A percentile compares a stretch with the other conserved stretches of the same genome.
Evolutionary conservation across 306 rosid genomes (phyloP).

Genomic region (Cicer judaicum): DNA sequence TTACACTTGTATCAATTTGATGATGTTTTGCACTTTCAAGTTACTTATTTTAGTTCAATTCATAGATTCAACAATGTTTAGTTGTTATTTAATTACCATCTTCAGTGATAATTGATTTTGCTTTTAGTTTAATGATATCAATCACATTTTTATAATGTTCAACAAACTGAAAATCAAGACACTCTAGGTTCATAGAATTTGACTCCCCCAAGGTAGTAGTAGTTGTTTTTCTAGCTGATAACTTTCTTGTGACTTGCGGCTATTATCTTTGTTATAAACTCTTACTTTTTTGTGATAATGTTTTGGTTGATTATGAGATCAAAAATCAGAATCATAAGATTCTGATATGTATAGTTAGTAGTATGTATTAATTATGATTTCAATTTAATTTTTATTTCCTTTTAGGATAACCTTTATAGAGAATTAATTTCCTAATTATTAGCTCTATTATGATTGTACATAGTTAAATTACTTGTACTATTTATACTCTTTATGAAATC

Average conservation of each 20-base stretch:
- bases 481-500: too few species aligned
- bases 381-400: too few species aligned
- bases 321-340: too few species aligned
- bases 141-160: background rate
- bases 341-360: too few species aligned
- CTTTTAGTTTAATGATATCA: constrained; percentile 9
- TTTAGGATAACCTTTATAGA: too few species aligned
- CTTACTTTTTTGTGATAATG: constrained; percentile 23
- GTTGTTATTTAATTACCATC: background rate
- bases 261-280: constrained; percentile 9
- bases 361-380: too few species aligned
- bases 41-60: constrained; percentile 14
- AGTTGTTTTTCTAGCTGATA: background rate
- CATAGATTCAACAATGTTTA: background rate
- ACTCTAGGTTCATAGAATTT: constrained; percentile 86
- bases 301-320: too few species aligned
- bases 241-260: background rate
- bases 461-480: too few species aligned
- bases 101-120: constrained; percentile 6
- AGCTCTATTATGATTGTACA: too few species aligned
- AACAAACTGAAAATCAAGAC: constrained; percentile 79
- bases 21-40: background rate
- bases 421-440: too few species aligned
- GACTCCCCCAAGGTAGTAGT: constrained; percentile 73
- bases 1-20: background rate